Conservation (phyloP, 148 eudicot species). For the Cornus kousa region DNA sequence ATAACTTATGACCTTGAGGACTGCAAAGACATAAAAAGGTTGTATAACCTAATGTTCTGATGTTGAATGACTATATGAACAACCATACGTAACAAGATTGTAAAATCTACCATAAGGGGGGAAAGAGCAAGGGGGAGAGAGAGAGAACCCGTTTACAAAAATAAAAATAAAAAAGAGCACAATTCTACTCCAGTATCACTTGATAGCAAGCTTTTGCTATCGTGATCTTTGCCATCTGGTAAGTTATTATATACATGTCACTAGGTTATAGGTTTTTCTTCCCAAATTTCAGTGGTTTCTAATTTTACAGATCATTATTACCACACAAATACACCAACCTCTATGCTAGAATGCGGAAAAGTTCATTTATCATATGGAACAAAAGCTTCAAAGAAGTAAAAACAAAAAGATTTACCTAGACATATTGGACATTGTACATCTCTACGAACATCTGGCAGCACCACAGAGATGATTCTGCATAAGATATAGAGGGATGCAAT, state of each 20-base stretch:
- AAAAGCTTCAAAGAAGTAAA: slow-evolving; percentile 3
- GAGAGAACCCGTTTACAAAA: background rate
- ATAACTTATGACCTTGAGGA: no score
- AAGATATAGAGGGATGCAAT: background rate
- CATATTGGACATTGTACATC: slow-evolving; percentile 51
- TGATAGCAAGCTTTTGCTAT: background rate
- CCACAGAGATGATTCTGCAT: slow-evolving; percentile 42
- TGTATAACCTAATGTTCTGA: background rate
- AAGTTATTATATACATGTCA: background rate
- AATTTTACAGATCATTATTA: slow-evolving; percentile 6
- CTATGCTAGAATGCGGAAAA: background rate
- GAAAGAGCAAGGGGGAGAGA: no score
- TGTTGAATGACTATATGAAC: background rate
- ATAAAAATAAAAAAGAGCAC: background rate
- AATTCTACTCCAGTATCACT: background rate
- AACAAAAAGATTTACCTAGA: slow-evolving; percentile 26
- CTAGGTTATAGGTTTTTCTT: background rate
- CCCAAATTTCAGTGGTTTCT: background rate
- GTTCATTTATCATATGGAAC: background rate
- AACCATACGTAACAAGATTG: background rate
- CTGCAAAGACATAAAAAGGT: no score
- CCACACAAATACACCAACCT: background rate
- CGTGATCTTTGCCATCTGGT: background rate
- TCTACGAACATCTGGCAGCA: slow-evolving; percentile 37
- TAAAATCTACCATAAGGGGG: no score